Conservation (phyloP, 768 basidiomycete species). For the Sarcodon aspratus region DNA sequence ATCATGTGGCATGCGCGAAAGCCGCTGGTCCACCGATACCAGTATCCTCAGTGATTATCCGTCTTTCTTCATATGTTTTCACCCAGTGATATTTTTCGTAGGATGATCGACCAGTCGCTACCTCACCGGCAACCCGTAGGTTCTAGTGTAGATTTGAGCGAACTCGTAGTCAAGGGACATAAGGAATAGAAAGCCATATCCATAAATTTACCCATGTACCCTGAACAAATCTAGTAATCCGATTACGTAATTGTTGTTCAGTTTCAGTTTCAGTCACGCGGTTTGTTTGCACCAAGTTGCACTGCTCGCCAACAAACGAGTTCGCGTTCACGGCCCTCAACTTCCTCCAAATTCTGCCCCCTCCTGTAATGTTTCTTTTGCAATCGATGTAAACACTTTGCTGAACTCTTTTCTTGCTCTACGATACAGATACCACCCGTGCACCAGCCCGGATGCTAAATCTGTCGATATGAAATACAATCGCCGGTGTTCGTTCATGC, state of each 20-base stretch:
- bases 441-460: not conserved
- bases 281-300: not conserved
- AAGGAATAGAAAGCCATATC: constrained; percentile 5
- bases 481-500: not conserved
- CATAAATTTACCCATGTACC: too few species aligned
- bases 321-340: too few species aligned
- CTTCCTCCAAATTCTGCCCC: constrained; percentile 2
- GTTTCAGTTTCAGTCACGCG: too few species aligned
- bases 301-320: not conserved
- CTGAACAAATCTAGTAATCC: too few species aligned
- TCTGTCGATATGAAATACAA: not conserved
- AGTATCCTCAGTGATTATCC: constrained; percentile 61
- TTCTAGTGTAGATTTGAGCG: constrained; percentile 22
- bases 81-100: constrained; percentile 12
- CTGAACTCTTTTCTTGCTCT: too few species aligned
- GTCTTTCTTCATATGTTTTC: not conserved
- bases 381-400: too few species aligned
- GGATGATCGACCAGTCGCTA: constrained; percentile 47
- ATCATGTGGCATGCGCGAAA: constrained; percentile 32
- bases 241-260: too few species aligned
- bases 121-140: constrained; percentile 54
- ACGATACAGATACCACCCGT: too few species aligned
- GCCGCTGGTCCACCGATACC: constrained; percentile 43
- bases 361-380: too few species aligned
- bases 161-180: constrained; percentile 22